Evolutionary conservation across 2,329 filamentous ascomycete genomes (phyloP).

Genomic region (Hortaea werneckii): DNA sequence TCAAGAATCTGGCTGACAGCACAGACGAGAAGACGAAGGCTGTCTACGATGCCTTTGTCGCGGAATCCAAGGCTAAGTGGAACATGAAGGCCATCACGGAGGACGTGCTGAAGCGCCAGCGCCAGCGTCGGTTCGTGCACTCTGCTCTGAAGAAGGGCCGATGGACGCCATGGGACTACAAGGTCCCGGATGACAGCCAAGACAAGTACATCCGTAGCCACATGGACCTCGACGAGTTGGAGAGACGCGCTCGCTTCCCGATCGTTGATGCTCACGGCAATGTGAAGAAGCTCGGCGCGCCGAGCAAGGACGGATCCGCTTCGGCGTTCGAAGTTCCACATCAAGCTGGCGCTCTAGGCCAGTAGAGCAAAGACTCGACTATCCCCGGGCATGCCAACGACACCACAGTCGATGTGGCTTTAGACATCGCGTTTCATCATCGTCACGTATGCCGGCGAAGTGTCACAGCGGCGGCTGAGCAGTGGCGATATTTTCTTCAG

Average conservation of each 20-base stretch:
- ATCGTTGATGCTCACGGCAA: constrained; percentile 37
- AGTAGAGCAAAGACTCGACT: constrained; percentile 11
- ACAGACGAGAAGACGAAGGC: constrained; percentile 29
- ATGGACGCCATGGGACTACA: constrained; percentile 77
- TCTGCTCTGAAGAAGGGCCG: constrained; percentile 64
- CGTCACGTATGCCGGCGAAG: not conserved
- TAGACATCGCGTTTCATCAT: constrained; percentile 3
- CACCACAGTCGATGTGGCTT: not conserved
- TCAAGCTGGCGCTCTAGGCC: constrained; percentile 25
- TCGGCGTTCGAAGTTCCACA: constrained; percentile 15
- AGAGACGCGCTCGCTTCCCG: constrained; percentile 65
- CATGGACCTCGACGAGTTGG: constrained; percentile 69
- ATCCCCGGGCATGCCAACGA: not conserved
- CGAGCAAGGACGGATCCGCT: constrained; percentile 14
- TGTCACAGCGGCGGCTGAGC: not conserved
- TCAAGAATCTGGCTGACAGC: constrained; percentile 55
- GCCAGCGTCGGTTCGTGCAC: constrained; percentile 69
- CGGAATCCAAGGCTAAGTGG: constrained; percentile 68
- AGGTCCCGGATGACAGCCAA: constrained; percentile 56
- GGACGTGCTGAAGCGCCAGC: constrained; percentile 66
- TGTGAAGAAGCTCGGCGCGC: constrained; percentile 13
- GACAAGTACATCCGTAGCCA: constrained; percentile 74
- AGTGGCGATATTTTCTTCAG: not conserved
- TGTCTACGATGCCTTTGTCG: constrained; percentile 51
- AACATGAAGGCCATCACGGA: constrained; percentile 68